Percentiles rank a stretch among this genome's conserved stretches.
These are phyloP conservation scores for Magnusiomyces paraingens DNA, from an alignment of 1,139 yeast genomes.

Conservation along the genomic window DNA sequence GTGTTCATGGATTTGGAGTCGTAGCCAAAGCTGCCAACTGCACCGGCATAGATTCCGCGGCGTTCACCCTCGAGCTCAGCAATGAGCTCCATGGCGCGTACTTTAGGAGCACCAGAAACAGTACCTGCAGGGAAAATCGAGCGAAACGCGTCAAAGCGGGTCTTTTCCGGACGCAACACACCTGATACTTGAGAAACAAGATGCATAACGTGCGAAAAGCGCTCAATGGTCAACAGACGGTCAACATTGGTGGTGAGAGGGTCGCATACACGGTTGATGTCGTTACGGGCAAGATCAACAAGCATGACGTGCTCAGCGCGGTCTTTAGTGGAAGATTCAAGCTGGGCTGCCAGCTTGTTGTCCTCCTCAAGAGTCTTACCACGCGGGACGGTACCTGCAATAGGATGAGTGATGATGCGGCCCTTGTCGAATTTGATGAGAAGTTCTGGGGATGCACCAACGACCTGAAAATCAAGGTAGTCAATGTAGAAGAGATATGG, in stretches of 20 bases:
- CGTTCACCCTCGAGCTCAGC: conserved; percentile 85
- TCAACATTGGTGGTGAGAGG: conserved; percentile 83
- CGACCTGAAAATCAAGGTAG: conserved; percentile 82
- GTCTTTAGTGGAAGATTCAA: conserved; percentile 78
- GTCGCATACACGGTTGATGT: conserved; percentile 87
- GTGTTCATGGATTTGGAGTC: conserved; percentile 93
- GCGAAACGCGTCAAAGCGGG: conserved; percentile 93
- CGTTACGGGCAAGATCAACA: conserved; percentile 95
- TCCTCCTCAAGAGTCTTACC: conserved; percentile 91
- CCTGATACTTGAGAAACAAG: conserved; percentile 94
- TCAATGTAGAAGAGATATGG: conserved; percentile 94
- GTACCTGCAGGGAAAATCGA: conserved; percentile 98
- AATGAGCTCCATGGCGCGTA: conserved; percentile 90
- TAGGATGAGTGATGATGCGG: conserved; percentile 87
- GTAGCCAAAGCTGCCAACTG: conserved; percentile 98
- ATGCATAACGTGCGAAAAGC: conserved; percentile 97
- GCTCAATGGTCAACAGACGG: conserved; percentile 77
- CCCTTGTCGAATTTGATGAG: conserved; percentile 78
- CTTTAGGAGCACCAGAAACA: conserved; percentile 97
- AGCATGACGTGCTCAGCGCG: conserved; percentile 98
- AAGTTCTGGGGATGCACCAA: conserved; percentile 96
- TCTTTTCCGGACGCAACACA: conserved; percentile 70
- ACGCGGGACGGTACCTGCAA: conserved; percentile 91
- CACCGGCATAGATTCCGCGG: conserved; percentile 97
- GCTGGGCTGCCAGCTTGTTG: conserved; percentile 66